Evolutionary conservation across 306 rosid genomes (phyloP).

Genomic region (Cicer judaicum): DNA sequence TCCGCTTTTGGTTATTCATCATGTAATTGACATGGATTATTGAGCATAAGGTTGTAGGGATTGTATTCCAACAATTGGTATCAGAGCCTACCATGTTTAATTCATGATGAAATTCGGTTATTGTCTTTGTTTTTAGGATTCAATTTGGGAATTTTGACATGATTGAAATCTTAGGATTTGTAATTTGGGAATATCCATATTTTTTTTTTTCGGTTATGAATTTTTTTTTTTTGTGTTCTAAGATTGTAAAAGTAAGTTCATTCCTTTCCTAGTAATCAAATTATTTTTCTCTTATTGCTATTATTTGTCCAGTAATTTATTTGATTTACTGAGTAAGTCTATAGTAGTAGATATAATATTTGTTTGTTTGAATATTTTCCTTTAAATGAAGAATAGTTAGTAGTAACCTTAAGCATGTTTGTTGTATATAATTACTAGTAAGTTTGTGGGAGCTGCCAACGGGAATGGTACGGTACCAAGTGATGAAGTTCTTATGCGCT

Average conservation of each 20-base stretch:
- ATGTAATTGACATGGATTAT: no score
- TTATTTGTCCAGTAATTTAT: slow-evolving; percentile 5
- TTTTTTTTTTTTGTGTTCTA: no score
- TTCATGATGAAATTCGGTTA: no score
- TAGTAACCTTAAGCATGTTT: not conserved
- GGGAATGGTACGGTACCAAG: slow-evolving; percentile 6
- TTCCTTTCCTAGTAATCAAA: slow-evolving; percentile 25
- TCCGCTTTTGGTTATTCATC: no score
- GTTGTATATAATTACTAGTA: not conserved
- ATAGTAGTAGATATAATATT: not conserved
- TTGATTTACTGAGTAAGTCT: not conserved
- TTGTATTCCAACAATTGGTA: no score
- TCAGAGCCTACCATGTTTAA: no score
- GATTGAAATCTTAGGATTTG: no score
- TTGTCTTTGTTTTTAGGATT: no score
- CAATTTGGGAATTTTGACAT: no score
- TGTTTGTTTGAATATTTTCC: slow-evolving; percentile 7
- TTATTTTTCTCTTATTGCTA: not conserved
- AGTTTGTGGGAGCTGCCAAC: slow-evolving; percentile 28
- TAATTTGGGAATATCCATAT: no score
- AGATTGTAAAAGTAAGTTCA: slow-evolving; percentile 60
- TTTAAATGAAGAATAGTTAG: slow-evolving; percentile 9
- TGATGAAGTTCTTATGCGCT: slow-evolving; percentile 21
- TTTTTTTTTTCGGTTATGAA: no score
- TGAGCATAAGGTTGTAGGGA: no score